phyloP scores from a whole-genome alignment of 106 monocot genomes.

The Agapanthus africanus region DNA sequence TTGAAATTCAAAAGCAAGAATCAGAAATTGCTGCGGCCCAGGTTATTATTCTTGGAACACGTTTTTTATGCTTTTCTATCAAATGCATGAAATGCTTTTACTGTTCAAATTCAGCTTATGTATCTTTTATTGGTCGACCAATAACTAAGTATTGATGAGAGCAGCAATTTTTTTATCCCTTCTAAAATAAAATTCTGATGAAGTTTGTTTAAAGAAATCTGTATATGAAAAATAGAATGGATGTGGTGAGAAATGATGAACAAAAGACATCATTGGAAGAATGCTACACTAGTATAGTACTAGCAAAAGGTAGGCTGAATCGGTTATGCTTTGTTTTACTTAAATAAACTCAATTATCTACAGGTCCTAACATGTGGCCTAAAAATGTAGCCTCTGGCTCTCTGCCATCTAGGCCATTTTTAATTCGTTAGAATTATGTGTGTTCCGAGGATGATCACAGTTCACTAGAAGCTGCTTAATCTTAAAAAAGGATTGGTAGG shows the following conservation, averaged over 20 bases:
- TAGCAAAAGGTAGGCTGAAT: background rate
- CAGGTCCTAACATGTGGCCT: background rate
- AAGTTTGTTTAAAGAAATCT: background rate
- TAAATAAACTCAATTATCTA: background rate
- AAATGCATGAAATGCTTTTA: background rate
- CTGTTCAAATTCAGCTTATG: background rate
- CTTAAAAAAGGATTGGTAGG: background rate
- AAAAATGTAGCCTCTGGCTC: no score
- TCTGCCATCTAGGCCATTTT: background rate
- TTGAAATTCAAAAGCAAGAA: constrained; percentile 66
- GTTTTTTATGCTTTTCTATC: background rate
- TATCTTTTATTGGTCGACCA: background rate
- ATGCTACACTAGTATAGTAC: background rate
- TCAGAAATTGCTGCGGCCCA: constrained; percentile 74
- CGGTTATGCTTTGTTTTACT: background rate
- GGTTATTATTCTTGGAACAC: constrained; percentile 41
- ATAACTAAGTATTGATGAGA: background rate
- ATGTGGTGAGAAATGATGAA: background rate
- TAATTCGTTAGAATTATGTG: background rate
- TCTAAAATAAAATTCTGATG: background rate
- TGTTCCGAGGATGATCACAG: background rate
- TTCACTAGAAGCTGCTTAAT: background rate
- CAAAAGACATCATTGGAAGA: background rate
- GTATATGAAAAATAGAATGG: background rate
- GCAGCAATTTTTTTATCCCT: background rate